Percentiles rank a stretch among this genome's conserved stretches.
Conservation (phyloP, 352 stramenopile species). For the Phytophthora aleatoria region DNA sequence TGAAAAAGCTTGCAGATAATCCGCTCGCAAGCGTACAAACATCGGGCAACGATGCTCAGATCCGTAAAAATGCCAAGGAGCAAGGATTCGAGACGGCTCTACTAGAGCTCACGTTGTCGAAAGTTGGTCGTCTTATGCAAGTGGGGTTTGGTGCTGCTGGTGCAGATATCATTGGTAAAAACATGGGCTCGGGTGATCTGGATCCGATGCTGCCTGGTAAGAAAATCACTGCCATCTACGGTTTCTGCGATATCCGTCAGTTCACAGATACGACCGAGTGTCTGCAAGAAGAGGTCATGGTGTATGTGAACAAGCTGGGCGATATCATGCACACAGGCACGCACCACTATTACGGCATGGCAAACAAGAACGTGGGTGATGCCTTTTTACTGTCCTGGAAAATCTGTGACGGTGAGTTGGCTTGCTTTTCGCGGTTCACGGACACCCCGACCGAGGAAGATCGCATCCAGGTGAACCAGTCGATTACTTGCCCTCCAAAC, state of each 20-base stretch:
- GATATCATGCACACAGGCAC: constrained; percentile 90
- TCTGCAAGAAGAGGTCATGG: constrained; percentile 92
- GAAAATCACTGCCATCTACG: constrained; percentile 94
- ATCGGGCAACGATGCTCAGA: constrained; percentile 60
- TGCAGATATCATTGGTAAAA: constrained; percentile 86
- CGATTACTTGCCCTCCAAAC: constrained; percentile 72
- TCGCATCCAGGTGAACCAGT: constrained; percentile 71
- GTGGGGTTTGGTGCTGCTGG: constrained; percentile 83
- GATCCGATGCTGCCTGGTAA: constrained; percentile 90
- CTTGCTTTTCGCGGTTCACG: constrained; percentile 80
- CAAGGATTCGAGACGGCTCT: constrained; percentile 78
- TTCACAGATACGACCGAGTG: constrained; percentile 92
- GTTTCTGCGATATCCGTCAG: constrained; percentile 95
- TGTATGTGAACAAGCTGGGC: constrained; percentile 92
- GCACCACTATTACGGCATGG: constrained; percentile 87
- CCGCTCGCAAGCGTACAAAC: constrained; percentile 85
- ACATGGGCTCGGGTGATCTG: constrained; percentile 88
- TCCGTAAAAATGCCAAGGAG: constrained; percentile 81
- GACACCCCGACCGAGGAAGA: constrained; percentile 80
- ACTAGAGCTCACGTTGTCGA: constrained; percentile 82
- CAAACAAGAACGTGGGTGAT: constrained; percentile 91
- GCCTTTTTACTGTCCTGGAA: constrained; percentile 96
- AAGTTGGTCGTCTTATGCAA: constrained; percentile 87
- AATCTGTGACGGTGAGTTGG: constrained; percentile 83
- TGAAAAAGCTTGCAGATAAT: constrained; percentile 89